Conservation (phyloP, 768 basidiomycete species). For the Boletus vinaceobasis region DNA sequence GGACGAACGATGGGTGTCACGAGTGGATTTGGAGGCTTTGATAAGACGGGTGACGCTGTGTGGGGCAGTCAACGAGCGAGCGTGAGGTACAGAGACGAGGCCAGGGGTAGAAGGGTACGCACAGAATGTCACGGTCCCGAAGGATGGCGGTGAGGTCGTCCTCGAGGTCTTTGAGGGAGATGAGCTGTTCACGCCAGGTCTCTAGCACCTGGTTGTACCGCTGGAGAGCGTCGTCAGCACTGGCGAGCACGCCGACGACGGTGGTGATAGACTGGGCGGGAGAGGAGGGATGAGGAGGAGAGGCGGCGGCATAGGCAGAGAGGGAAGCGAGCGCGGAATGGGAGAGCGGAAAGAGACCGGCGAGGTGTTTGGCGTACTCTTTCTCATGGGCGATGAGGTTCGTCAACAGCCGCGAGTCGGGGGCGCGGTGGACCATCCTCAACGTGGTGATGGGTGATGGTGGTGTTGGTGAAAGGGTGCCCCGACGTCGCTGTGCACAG, state of each 20-base stretch:
- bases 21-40: conserved; percentile 63
- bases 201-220: conserved; percentile 61
- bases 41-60: conserved; percentile 73
- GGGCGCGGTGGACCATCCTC: conserved; percentile 65
- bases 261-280: conserved; percentile 25
- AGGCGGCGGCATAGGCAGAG: conserved; percentile 70
- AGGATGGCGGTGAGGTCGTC: conserved; percentile 69
- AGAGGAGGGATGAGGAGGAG: conserved; percentile 34
- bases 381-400: conserved; percentile 70
- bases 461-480: background rate
- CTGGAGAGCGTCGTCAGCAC: conserved; percentile 66
- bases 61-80: conserved; percentile 24
- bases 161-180: conserved; percentile 60
- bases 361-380: conserved; percentile 62
- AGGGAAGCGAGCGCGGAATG: conserved; percentile 61
- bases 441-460: background rate
- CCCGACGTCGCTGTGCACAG: background rate
- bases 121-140: conserved; percentile 78
- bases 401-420: conserved; percentile 68
- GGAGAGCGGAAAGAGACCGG: conserved; percentile 54
- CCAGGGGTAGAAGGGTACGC: conserved; percentile 27
- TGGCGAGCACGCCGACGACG: conserved; percentile 55
- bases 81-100: background rate
- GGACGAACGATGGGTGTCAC: conserved; percentile 36
- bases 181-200: conserved; percentile 60